These are phyloP conservation scores for Nematocida parisii DNA, from an alignment of 371 early-diverging fungal species.

Conservation along the genomic window DNA sequence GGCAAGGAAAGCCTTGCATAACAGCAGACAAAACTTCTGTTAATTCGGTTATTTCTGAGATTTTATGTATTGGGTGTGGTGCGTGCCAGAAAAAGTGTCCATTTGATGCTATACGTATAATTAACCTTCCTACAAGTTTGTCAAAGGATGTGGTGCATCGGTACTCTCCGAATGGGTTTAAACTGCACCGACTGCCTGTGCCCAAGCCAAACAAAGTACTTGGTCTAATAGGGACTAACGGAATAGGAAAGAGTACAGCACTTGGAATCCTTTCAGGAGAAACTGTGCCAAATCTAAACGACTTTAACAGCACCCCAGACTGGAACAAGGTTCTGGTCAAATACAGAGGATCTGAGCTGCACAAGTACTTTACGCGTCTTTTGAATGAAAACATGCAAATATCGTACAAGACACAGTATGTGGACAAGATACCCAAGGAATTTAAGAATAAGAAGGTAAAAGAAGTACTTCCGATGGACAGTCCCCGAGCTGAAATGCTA, in stretches of 20 bases:
- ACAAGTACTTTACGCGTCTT: constrained; percentile 95
- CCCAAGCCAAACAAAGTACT: constrained; percentile 94
- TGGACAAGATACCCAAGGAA: constrained; percentile 84
- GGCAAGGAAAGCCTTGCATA: constrained; percentile 73
- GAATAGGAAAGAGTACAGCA: constrained; percentile 93
- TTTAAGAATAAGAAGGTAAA: constrained; percentile 73
- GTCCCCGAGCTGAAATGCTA: constrained; percentile 72
- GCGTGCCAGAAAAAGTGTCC: constrained; percentile 98
- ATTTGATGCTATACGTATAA: constrained; percentile 91
- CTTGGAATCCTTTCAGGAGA: constrained; percentile 90
- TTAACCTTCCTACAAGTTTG: constrained; percentile 95
- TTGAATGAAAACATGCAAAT: constrained; percentile 74
- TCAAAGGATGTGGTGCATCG: constrained; percentile 91
- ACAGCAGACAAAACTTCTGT: constrained; percentile 71
- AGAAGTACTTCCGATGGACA: constrained; percentile 74
- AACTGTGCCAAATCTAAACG: constrained; percentile 94
- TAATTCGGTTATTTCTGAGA: constrained; percentile 80
- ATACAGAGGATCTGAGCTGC: constrained; percentile 95
- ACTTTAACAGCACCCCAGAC: constrained; percentile 76
- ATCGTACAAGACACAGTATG: constrained; percentile 93
- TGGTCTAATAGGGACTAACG: constrained; percentile 97
- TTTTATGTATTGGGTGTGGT: constrained; percentile 97
- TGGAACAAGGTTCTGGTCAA: constrained; percentile 91
- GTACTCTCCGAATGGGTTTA: constrained; percentile 95
- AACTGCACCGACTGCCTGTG: constrained; percentile 93